phyloP scores from a whole-genome alignment of 1,284 basidiomycete species.

The Earliella scabrosa region DNA sequence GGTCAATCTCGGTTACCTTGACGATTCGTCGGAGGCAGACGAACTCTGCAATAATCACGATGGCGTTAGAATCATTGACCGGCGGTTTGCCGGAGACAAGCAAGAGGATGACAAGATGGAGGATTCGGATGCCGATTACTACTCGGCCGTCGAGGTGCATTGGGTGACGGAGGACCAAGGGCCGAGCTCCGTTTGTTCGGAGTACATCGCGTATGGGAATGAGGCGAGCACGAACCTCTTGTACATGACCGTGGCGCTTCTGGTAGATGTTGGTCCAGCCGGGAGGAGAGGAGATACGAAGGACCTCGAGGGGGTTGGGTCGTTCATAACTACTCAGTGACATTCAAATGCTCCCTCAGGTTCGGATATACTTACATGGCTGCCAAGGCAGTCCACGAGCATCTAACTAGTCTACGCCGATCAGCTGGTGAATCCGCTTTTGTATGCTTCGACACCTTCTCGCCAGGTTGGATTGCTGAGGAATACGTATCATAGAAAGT shows the following conservation, averaged over 20 bases:
- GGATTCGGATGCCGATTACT: too few relatives aligned
- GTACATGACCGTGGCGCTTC: not conserved
- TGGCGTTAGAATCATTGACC: not conserved
- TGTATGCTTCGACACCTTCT: too few relatives aligned
- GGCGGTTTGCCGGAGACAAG: not conserved
- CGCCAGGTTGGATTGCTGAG: too few relatives aligned
- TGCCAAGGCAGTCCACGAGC: too few relatives aligned
- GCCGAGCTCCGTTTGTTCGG: not conserved
- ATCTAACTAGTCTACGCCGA: too few relatives aligned
- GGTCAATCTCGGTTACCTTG: not conserved
- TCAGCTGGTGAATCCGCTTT: too few relatives aligned
- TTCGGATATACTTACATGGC: too few relatives aligned
- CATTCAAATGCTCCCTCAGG: too few relatives aligned
- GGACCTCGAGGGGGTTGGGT: too few relatives aligned
- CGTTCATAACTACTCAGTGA: too few relatives aligned
- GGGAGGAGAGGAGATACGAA: not conserved
- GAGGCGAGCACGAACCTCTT: not conserved
- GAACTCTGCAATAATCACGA: too few relatives aligned
- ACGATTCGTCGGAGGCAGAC: not conserved
- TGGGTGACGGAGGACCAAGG: not conserved
- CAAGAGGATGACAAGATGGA: not conserved
- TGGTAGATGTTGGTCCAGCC: not conserved
- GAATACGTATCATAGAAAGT: too few relatives aligned
- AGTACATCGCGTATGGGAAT: not conserved
- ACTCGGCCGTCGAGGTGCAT: not conserved